These are phyloP conservation scores for Botrytis fabae DNA, from an alignment of 2,329 filamentous ascomycete species.

Conservation along the genomic window DNA sequence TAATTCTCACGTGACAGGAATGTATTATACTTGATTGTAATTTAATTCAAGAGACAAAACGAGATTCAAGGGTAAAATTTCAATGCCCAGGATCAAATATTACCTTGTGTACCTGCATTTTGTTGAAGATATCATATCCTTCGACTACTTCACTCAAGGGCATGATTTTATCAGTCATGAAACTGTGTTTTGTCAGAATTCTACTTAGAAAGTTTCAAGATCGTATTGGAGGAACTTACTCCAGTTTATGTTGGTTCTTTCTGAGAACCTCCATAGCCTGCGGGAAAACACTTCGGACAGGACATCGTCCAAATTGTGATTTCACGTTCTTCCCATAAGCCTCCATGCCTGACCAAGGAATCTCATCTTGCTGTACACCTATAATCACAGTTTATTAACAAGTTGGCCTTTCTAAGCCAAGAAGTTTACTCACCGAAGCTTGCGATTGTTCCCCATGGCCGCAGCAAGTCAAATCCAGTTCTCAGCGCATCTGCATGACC, in stretches of 20 bases:
- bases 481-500: constrained; percentile 67
- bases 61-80: background rate
- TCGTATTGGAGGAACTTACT: constrained; percentile 51
- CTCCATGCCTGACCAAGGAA: constrained; percentile 63
- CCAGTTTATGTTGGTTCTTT: constrained; percentile 64
- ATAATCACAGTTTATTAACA: background rate
- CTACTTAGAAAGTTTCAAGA: background rate
- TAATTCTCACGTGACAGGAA: no score
- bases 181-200: constrained; percentile 49
- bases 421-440: constrained; percentile 20
- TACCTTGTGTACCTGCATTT: constrained; percentile 73
- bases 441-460: constrained; percentile 72
- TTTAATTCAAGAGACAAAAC: background rate
- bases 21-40: background rate
- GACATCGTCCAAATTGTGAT: constrained; percentile 73
- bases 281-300: constrained; percentile 70
- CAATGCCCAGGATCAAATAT: constrained; percentile 53
- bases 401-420: background rate
- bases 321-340: constrained; percentile 71
- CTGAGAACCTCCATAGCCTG: constrained; percentile 64
- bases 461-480: constrained; percentile 69
- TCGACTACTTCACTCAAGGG: constrained; percentile 64
- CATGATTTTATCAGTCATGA: constrained; percentile 78
- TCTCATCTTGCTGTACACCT: constrained; percentile 53
- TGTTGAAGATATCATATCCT: constrained; percentile 70